phyloP scores from a whole-genome alignment of 73 alveolate species.

The Stentor roeselii region DNA sequence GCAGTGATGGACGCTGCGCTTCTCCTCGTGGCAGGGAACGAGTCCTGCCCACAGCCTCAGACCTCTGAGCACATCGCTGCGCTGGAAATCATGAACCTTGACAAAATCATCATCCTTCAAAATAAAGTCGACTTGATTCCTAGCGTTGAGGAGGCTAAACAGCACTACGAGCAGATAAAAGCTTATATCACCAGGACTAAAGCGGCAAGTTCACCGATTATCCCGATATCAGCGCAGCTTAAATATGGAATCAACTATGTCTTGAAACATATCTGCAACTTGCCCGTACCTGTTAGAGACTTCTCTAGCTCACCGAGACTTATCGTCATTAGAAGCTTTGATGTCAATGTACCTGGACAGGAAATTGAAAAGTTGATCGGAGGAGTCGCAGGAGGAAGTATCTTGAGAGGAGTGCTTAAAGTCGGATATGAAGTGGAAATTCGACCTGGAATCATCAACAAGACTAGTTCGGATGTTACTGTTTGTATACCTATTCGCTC shows the following conservation, averaged over 20 bases:
- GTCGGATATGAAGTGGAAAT: conserved; percentile 97
- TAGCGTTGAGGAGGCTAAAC: conserved; percentile 81
- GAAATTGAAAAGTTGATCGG: conserved; percentile 92
- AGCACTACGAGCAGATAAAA: conserved; percentile 91
- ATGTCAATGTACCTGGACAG: conserved; percentile 98
- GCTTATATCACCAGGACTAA: conserved; percentile 92
- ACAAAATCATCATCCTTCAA: conserved; percentile 93
- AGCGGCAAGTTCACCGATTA: conserved; percentile 97
- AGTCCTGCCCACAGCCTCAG: conserved; percentile 97
- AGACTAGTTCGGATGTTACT: conserved; percentile 59
- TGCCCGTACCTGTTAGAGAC: conserved; percentile 98
- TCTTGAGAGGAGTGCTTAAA: conserved; percentile 91
- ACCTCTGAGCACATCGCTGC: conserved; percentile 99
- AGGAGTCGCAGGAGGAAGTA: conserved; percentile 99
- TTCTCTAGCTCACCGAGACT: conserved; percentile 90
- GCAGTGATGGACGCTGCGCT: conserved; percentile 99
- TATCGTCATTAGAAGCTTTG: conserved; percentile 92
- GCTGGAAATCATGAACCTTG: conserved; percentile 96
- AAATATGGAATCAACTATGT: conserved; percentile 95
- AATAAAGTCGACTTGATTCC: conserved; percentile 75
- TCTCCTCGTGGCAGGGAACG: conserved; percentile 93
- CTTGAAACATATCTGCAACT: conserved; percentile 83
- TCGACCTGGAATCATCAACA: conserved; percentile 96
- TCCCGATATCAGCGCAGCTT: conserved; percentile 95
- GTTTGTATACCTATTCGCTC: conserved; percentile 74